Conservation (phyloP, 2,329 filamentous ascomycete species). For the Thyridium curvatum region DNA sequence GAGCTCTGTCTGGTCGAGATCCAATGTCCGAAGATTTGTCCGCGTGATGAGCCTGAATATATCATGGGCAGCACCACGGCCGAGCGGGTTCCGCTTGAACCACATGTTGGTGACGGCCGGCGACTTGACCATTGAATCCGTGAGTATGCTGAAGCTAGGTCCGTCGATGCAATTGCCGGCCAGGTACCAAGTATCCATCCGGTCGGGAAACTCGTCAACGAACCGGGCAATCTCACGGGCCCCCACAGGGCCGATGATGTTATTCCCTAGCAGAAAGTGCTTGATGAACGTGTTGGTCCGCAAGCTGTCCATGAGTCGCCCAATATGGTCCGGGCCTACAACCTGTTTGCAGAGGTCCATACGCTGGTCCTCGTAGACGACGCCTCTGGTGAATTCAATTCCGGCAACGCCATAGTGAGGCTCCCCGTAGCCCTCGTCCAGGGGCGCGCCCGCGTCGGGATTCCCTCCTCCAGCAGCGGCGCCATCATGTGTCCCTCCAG, state of each 20-base stretch:
- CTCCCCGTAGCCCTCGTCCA: slow-evolving; percentile 28
- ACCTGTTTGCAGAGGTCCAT: slow-evolving; percentile 52
- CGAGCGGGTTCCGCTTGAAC: slow-evolving; percentile 48
- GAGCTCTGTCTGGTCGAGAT: slow-evolving; percentile 47
- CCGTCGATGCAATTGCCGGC: slow-evolving; percentile 47
- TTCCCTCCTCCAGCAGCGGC: slow-evolving; percentile 1
- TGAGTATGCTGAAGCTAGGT: slow-evolving; percentile 31
- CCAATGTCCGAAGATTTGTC: slow-evolving; percentile 39
- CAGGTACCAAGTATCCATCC: slow-evolving; percentile 49
- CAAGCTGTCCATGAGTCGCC: slow-evolving; percentile 41
- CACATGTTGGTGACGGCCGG: slow-evolving; percentile 41
- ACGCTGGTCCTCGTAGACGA: slow-evolving; percentile 43
- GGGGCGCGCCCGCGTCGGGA: slow-evolving; percentile 14
- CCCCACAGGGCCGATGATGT: slow-evolving; percentile 43
- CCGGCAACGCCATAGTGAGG: slow-evolving; percentile 26
- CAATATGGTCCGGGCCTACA: slow-evolving; percentile 44
- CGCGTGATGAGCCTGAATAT: slow-evolving; percentile 37
- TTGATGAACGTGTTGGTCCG: slow-evolving; percentile 37
- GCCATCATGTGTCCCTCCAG: slow-evolving; percentile 20
- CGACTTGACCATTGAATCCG: slow-evolving; percentile 36
- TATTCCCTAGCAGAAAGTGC: slow-evolving; percentile 49
- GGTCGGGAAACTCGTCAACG: slow-evolving; percentile 33
- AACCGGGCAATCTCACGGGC: slow-evolving; percentile 39
- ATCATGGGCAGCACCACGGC: slow-evolving; percentile 26
- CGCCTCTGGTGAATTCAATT: slow-evolving; percentile 28